A percentile compares a stretch with the other conserved stretches of the same genome.
Evolutionary conservation across 1,139 yeast species (phyloP).

Genomic region (Eremothecium cymbalariae): DNA sequence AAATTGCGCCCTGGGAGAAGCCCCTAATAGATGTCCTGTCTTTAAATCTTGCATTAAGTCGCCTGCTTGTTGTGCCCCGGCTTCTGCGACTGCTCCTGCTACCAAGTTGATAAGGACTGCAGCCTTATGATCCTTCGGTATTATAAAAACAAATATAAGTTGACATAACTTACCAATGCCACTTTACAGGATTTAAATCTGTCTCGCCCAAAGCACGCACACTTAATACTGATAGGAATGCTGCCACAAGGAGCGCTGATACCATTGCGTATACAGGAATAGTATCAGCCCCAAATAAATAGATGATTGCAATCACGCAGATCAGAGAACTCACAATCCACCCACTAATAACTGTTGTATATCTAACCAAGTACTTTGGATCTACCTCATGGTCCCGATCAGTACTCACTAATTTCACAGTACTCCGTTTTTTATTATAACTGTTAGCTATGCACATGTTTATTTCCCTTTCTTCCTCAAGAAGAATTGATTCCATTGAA

Average conservation of each 20-base stretch:
- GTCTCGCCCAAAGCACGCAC: conserved; percentile 95
- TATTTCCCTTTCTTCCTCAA: conserved; percentile 29
- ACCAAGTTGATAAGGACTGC: conserved; percentile 75
- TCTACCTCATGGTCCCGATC: conserved; percentile 36
- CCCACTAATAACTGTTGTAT: conserved; percentile 49
- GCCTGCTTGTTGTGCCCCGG: conserved; percentile 99
- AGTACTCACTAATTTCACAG: conserved; percentile 26
- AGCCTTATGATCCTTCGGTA: conserved; percentile 73
- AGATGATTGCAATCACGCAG: conserved; percentile 55
- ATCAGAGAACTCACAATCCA: conserved; percentile 53
- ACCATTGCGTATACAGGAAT: conserved; percentile 66
- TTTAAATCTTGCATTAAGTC: conserved; percentile 95
- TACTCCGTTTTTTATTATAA: conserved; percentile 13
- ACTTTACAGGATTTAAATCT: conserved; percentile 90
- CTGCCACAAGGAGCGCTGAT: conserved; percentile 64
- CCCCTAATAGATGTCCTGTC: conserved; percentile 87
- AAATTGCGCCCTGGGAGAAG: conserved; percentile 89
- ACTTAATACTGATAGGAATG: conserved; percentile 73
- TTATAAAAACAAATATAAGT: conserved; percentile 68
- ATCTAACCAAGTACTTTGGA: conserved; percentile 44
- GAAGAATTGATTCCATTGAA: conserved; percentile 27
- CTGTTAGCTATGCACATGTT: conserved; percentile 11
- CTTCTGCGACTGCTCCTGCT: conserved; percentile 97
- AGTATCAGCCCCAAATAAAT: conserved; percentile 54
- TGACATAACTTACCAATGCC: conserved; percentile 95